Evolutionary conservation across 345 rosid genomes (phyloP), one percentile per base, ranked within the genome.

Genomic region (Gossypium australe): DNA sequence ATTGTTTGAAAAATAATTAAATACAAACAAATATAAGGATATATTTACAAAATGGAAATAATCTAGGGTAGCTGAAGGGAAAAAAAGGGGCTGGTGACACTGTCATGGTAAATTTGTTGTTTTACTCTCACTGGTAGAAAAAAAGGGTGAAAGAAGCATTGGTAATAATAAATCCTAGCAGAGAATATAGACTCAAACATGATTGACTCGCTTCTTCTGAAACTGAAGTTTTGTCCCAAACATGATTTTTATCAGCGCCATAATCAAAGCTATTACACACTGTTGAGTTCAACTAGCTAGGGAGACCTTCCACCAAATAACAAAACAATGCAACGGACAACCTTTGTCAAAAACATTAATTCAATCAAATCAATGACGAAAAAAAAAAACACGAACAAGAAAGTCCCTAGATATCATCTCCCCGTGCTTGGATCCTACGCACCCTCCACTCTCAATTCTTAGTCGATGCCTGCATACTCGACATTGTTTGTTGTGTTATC

Each of bases 401-500:
- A 56, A 78, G 10, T 4, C 9, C 10, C 64, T 73, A 61, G 76
- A 0, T 49, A 16, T 67, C 13, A 14, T 24, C 75, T 56, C 56
- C 81, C 51, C 51, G 1, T 48, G 14, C 60, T 64, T 20, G 51
- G 51, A 70, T 51, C 13, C 65, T 56, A 74, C 62, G 43, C 2
- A 44, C 49, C 13, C 67, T 74, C 76, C 69, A 34, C 7, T 57
- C 52, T 65, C 7, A 20, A n/a, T 77, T 67, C 80, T 6, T 56
- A 60, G 77, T 61, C 80, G 74, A 80, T 78, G 78, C 67, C 53
- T 73, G 51, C 85, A 82, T 76, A 34, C 57, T 49, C 3, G 17
- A 20, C 4, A 11, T 20, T 1, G 34, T 20, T n/a, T 75, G 52
- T 85, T 64, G 83, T 69, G 24, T 72, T 57, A 72, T 77, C 81